phyloP scores from a whole-genome alignment of 179 eudicot species.

The Silene noctiflora region DNA sequence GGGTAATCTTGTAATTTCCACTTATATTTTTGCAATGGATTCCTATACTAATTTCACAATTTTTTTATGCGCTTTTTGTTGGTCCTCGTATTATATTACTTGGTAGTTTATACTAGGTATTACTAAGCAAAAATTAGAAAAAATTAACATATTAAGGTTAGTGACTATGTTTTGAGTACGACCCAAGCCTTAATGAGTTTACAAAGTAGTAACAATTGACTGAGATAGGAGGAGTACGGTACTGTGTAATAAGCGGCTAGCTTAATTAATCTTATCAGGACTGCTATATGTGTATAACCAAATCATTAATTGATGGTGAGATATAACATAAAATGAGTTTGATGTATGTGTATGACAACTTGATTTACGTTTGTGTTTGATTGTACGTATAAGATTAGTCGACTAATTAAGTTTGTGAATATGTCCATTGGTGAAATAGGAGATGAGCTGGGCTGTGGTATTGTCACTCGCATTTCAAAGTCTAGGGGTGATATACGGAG shows the following conservation, averaged over 20 bases:
- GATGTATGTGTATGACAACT: neutral
- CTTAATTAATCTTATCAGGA: neutral
- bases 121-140: no score
- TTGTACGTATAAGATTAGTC: no score
- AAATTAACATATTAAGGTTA: no score
- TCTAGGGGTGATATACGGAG: slow-evolving; percentile 74
- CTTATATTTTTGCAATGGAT: neutral
- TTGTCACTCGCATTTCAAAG: slow-evolving; percentile 67
- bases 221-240: no score
- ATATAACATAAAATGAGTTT: neutral
- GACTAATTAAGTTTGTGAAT: neutral
- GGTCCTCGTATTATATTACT: no score
- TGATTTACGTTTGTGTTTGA: neutral
- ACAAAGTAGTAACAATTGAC: no score
- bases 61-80: no score
- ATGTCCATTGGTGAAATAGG: slow-evolving; percentile 14
- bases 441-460: slow-evolving; percentile 42
- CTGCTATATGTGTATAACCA: no score
- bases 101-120: no score
- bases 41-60: neutral
- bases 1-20: neutral
- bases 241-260: neutral
- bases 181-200: no score
- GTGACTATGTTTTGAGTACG: no score
- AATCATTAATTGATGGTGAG: neutral